Base-by-base conservation (phyloP, 306 rosid species). In the Echinosophora koreensis region DNA sequence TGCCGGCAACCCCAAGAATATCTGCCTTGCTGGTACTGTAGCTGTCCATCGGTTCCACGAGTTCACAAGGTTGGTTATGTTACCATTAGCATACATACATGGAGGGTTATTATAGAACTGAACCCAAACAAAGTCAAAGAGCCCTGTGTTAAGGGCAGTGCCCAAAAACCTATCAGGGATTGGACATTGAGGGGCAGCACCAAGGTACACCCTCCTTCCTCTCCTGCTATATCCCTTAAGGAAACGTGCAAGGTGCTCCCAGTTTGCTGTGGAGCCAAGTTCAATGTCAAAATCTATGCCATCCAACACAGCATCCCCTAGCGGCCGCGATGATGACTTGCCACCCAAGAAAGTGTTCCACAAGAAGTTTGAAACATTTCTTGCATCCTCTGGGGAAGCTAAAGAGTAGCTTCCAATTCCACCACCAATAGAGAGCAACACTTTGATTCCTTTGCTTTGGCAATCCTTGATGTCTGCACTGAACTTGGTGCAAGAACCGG, bases 171-270 rank as follows among this genome's bases (percentile, higher is more conserved):
- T 75, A 77, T 90, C 97, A 8, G 97, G 97, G 74, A 83, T 75
- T 41, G 95, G 97, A 59, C 97, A 92, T 22, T 92, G 97, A n/a
- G 95, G 97, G 15, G 97, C 95, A 30, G 88, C 97, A 50, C 84
- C 58, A 35, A 92, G 79, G 87, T 87, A 87, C 47, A 92, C 88
- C 9, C 13, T 52, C 34, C 71, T 78, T 32, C 47, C 76, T 0
- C 0, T 42, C 8, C 65, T 74, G 55, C 69, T 56, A 67, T 84
- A 82, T 0, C 9, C 69, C 66, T 90, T 86, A 0, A 90, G 69
- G 49, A 80, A 62, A 5, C 78, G 71, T 17, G 94, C 96, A 12
- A 93, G 88, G 22, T 76, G 65, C 0, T 86, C 77, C 78, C 86
- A 88, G 1, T 84, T 82, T 7, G 28, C 7, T 0, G 82, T 88